These are phyloP conservation scores for Metschnikowia colocasiae DNA, from an alignment of 805 yeast genomes.

Conservation along the genomic window DNA sequence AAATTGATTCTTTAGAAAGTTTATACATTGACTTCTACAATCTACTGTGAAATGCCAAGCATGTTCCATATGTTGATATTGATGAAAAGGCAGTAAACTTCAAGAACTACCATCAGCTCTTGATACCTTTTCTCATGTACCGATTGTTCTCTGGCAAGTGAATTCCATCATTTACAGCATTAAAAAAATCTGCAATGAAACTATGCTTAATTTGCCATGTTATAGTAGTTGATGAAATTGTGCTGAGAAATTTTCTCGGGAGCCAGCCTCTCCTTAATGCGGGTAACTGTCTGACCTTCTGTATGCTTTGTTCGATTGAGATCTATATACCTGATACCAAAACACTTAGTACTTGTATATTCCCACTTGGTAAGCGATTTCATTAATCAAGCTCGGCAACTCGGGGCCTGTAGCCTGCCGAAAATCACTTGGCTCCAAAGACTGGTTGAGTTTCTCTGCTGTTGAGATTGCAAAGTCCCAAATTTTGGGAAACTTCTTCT, in stretches of 20 bases:
- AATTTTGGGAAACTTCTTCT: constrained; percentile 29
- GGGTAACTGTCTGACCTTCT: constrained; percentile 9
- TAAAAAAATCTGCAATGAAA: constrained; percentile 36
- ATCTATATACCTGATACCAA: background rate
- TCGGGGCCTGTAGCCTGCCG: constrained; percentile 27
- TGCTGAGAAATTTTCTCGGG: background rate
- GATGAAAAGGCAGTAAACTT: constrained; percentile 17
- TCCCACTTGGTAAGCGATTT: constrained; percentile 21
- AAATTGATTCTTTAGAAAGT: background rate
- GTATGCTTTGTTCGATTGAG: background rate
- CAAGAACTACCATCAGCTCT: constrained; percentile 11
- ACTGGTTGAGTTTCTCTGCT: constrained; percentile 14
- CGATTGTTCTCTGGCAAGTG: constrained; percentile 37
- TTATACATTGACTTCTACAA: background rate
- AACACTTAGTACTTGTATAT: background rate
- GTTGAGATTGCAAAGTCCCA: constrained; percentile 14
- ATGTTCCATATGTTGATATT: background rate
- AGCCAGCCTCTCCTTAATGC: constrained; percentile 4
- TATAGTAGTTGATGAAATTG: background rate
- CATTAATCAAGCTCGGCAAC: constrained; percentile 36
- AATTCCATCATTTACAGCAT: constrained; percentile 44
- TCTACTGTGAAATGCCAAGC: background rate
- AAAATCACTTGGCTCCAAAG: constrained; percentile 13
- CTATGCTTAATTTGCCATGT: constrained; percentile 45
- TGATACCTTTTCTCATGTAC: constrained; percentile 27